Conservation (phyloP, 73 alveolate species). For the Stentor roeselii region DNA sequence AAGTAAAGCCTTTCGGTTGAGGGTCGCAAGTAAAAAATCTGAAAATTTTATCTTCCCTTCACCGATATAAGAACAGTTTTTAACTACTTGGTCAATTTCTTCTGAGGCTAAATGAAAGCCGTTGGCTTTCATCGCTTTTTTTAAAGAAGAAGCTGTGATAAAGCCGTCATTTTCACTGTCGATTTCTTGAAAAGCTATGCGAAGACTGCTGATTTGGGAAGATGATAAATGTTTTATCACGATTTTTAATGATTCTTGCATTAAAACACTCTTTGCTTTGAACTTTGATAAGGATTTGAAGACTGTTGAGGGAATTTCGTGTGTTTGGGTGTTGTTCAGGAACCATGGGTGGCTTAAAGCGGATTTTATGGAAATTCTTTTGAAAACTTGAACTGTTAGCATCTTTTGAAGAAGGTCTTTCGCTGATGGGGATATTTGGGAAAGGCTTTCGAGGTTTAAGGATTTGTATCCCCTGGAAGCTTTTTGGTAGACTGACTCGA, state of each 20-base stretch:
- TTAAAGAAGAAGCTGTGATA: not conserved
- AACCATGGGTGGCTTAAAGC: constrained; percentile 53
- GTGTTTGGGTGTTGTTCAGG: not conserved
- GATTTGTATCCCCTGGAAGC: constrained; percentile 37
- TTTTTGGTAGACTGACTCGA: constrained; percentile 54
- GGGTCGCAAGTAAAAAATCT: constrained; percentile 32
- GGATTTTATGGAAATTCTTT: constrained; percentile 48
- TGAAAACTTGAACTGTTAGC: constrained; percentile 34
- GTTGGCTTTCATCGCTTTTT: constrained; percentile 11
- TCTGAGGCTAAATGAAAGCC: constrained; percentile 5
- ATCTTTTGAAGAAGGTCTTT: constrained; percentile 45
- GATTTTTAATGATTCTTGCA: constrained; percentile 28
- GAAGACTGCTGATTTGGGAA: not conserved
- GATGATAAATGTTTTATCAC: not conserved
- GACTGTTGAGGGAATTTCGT: not conserved
- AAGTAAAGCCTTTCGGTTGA: not conserved
- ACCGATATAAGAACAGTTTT: not conserved
- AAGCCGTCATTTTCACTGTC: constrained; percentile 6
- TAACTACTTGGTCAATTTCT: constrained; percentile 18
- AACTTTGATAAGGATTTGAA: not conserved
- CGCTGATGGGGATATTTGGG: constrained; percentile 38
- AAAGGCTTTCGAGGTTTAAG: constrained; percentile 38
- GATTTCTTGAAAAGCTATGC: constrained; percentile 12
- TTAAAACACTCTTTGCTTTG: not conserved
- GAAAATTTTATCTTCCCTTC: constrained; percentile 25